These are phyloP conservation scores for Dactylis glomerata DNA, from an alignment of 176 grass and related monocot species.

Conservation along the genomic window DNA sequence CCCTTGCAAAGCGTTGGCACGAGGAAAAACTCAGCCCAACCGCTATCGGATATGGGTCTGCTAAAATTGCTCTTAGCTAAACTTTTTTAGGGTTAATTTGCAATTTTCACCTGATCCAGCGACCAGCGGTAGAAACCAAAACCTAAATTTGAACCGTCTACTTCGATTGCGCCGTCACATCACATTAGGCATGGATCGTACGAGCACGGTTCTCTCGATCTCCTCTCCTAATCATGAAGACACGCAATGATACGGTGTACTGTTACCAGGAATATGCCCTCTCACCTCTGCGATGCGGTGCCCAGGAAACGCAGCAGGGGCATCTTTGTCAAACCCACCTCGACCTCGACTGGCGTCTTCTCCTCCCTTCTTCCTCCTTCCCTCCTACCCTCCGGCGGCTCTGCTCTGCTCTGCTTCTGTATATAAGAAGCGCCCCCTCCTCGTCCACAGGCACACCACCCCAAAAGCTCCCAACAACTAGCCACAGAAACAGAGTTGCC, in stretches of 20 bases:
- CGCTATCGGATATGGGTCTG: too few species aligned
- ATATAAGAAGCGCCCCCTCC: not conserved
- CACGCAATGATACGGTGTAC: not conserved
- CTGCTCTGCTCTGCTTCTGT: not conserved
- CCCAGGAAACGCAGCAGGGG: too few species aligned
- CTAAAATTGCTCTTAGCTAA: too few species aligned
- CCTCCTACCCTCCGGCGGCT: not conserved
- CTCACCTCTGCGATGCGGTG: too few species aligned
- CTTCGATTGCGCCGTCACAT: not conserved
- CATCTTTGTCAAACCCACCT: conserved; percentile 14
- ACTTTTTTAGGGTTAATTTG: not conserved
- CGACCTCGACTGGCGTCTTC: not conserved
- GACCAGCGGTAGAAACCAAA: not conserved
- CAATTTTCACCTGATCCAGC: not conserved
- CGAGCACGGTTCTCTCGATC: too few species aligned
- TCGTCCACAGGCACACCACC: not conserved
- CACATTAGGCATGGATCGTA: not conserved
- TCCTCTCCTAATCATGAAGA: not conserved
- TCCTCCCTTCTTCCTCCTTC: not conserved
- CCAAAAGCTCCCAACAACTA: not conserved
- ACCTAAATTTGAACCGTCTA: not conserved
- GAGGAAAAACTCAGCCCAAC: too few species aligned
- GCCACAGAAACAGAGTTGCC: not conserved
- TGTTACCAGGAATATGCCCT: conserved; percentile 8
- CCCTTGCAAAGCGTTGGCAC: too few species aligned